Evolutionary conservation across 1,139 yeast species (phyloP), one percentile per base, ranked within the genome.

Genomic region (Candida glucosophila): DNA sequence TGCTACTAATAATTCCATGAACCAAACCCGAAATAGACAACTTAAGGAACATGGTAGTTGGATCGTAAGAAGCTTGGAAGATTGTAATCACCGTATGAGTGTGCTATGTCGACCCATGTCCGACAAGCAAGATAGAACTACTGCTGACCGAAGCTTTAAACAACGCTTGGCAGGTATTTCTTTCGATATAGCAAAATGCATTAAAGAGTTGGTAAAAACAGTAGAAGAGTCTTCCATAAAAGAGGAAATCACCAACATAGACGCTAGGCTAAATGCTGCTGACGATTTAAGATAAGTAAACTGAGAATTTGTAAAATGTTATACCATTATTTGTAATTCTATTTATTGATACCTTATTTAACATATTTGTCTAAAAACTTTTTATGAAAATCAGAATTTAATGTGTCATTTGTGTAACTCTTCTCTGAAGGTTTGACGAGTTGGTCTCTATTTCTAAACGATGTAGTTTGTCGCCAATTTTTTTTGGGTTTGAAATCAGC

Each of bases 91-190:
- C 40, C 72, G 97, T 43, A 81, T 80, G 85, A 69, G 68, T 28
- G 61, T 65, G 12, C 62, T 81, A 36, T 74, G 82, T 43, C 65
- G 62, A 34, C 64, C 72, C 17, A 54, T 52, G 22, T 36, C 50
- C 5, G 73, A 53, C 39, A 56, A 67, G 34, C 67, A 62, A 25
- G 85, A 76, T 36, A 60, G 53, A 17, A 80, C 74, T 28, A 76
- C 70, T 47, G 95, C 96, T 4, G 94, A 86, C 48, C 82, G 88
- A 49, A 81, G 81, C 38, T 79, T 85, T 59, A 81, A 79, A 52
- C 97, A 88, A 55, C 71, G 96, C 40, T 70, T 90, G 37, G 97
- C 97, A 0, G 97, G 96, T 2, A 80, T 86, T 36, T 86, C 95
- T 13, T 90, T 86, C 56, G 97, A 90, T 49, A 83, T 88, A 58